Base-by-base conservation (phyloP, 179 eudicot species). In the Carnegiea gigantea region DNA sequence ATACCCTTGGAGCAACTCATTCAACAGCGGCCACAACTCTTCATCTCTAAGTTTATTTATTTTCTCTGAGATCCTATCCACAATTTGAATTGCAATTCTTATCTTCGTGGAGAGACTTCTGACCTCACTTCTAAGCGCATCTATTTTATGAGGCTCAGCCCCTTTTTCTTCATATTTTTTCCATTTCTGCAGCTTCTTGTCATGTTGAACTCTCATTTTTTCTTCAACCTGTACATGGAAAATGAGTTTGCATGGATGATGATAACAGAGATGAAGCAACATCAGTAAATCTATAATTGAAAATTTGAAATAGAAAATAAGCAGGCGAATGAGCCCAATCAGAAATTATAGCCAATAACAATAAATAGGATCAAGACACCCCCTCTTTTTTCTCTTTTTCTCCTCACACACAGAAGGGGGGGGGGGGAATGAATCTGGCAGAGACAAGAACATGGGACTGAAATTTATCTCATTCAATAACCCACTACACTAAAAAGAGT, bases 1-100 rank as follows among this genome's bases (percentile, higher is more conserved):
- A 6, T 93, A 96, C 99, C 99, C 99, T 79, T 87, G 92, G 76
- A 96, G 88, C 81, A 95, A 86, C 80, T 89, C 93, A 77, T 88
- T 94, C 76, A 95, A 75, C 57, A 89, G 93, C 21, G 96, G 99
- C 99, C 98, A 94, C 83, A 96, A 85, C 77, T 96, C 99, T 36
- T 96, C 97, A 81, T 96, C 99, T 84, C 99, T 91, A 82, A 96
- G 85, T 81, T 83, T 89, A 82, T 89, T 95, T 85, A 96, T 95
- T 79, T 86, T 93, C 83, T 86, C 95, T 43, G 99, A 96, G 49
- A 92, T 93, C 85, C 84, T 93, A 86, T 96, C 98, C 79, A 93
- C 98, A 49, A 92, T 88, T 85, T 95, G 98, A 84, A 96, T 93
- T 36, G 99, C 96, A 46, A 96, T 95, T 85, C 91, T 92, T 72